phyloP scores from a whole-genome alignment of 2,329 filamentous ascomycete genomes.

The Cladosporium phlei region DNA sequence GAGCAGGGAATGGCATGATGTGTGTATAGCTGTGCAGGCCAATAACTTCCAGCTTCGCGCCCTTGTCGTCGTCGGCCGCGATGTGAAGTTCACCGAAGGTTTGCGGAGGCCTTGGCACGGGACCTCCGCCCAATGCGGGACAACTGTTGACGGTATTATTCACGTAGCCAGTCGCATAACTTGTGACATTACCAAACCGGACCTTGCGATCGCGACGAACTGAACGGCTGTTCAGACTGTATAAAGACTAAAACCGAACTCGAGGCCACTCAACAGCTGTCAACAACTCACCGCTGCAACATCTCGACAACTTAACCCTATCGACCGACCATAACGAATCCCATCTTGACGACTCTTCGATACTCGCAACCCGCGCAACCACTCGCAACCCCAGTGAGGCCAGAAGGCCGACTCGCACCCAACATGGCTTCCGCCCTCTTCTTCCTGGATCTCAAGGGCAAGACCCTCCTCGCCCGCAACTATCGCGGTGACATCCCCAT shows the following conservation, averaged over 20 bases:
- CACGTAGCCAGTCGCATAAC: constrained; percentile 7
- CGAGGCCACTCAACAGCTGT: too few species aligned
- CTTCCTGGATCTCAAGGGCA: constrained; percentile 99
- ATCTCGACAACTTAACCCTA: constrained; percentile 2
- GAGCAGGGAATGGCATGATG: constrained; percentile 13
- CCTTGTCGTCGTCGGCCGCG: background rate
- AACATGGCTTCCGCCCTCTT: constrained; percentile 95
- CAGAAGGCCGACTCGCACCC: constrained; percentile 4
- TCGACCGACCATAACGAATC: constrained; percentile 8
- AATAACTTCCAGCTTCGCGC: constrained; percentile 10
- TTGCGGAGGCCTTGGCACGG: constrained; percentile 11
- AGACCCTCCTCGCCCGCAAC: constrained; percentile 98
- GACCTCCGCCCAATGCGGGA: constrained; percentile 13
- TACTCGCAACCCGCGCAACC: background rate
- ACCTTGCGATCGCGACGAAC: too few species aligned
- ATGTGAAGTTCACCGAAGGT: constrained; percentile 8
- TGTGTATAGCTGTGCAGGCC: constrained; percentile 7
- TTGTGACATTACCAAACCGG: too few species aligned
- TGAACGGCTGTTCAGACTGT: too few species aligned
- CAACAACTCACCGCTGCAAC: constrained; percentile 7
- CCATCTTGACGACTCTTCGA: background rate
- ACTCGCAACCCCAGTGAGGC: background rate
- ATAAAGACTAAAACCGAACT: too few species aligned
- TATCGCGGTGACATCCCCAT: constrained; percentile 98
- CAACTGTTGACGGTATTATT: constrained; percentile 11